A percentile compares a stretch with the other conserved stretches of the same genome.
phyloP scores from a whole-genome alignment of 108 stramenopile species.

The Conticribra guillardii region DNA sequence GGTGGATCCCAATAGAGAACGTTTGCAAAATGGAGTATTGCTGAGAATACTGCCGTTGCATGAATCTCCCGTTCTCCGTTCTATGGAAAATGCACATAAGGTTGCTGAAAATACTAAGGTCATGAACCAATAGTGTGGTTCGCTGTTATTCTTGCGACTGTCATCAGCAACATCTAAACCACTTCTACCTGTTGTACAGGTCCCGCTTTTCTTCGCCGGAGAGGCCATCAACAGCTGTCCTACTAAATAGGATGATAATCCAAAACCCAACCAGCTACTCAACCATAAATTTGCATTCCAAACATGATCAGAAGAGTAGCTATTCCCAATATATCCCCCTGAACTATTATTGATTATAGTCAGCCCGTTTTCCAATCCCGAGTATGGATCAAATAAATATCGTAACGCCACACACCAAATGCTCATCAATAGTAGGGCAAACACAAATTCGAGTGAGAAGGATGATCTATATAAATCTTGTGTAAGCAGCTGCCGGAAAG shows the following conservation, averaged over 20 bases:
- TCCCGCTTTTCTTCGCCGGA: constrained; percentile 20
- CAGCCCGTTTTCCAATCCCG: constrained; percentile 12
- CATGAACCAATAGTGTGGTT: constrained; percentile 31
- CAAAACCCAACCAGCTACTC: constrained; percentile 29
- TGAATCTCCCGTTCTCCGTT: neutral
- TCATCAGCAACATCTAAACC: constrained; percentile 1
- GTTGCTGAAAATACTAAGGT: constrained; percentile 22
- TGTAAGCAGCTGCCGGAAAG: constrained; percentile 24
- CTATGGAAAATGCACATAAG: constrained; percentile 31
- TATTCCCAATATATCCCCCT: no score
- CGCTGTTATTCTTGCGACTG: neutral
- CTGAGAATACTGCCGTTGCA: constrained; percentile 24
- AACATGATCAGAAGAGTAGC: constrained; percentile 6
- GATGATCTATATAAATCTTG: constrained; percentile 1
- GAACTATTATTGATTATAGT: constrained; percentile 10
- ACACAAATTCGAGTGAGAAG: constrained; percentile 27
- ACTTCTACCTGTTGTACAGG: neutral
- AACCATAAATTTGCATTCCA: constrained; percentile 44
- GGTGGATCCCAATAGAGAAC: constrained; percentile 20
- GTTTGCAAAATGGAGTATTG: constrained; percentile 28
- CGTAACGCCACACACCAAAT: constrained; percentile 32
- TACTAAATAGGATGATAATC: constrained; percentile 21
- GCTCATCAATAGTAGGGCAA: constrained; percentile 21
- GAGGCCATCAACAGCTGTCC: constrained; percentile 36
- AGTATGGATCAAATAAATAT: constrained; percentile 28